These are phyloP conservation scores for Clavispora vitiphila DNA, from an alignment of 805 yeast genomes.

Conservation along the genomic window DNA sequence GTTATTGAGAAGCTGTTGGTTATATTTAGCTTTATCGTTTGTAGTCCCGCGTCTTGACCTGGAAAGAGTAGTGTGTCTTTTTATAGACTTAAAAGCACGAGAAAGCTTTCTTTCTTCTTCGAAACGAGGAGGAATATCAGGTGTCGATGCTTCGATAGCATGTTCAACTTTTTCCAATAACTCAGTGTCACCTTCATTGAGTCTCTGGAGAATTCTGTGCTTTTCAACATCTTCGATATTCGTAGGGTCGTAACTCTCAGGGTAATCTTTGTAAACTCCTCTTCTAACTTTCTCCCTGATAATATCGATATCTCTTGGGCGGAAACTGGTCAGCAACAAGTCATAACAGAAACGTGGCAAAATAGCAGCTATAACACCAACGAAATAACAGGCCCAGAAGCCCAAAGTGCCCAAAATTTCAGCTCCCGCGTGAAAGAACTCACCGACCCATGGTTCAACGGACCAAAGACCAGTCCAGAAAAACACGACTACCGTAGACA, in stretches of 20 bases:
- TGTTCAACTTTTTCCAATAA: conserved; percentile 30
- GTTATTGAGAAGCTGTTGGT: conserved; percentile 23
- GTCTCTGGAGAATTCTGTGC: conserved; percentile 27
- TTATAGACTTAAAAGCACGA: conserved; percentile 30
- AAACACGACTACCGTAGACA: conserved; percentile 56
- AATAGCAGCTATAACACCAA: conserved; percentile 50
- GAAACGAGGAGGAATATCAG: background rate
- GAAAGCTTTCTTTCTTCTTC: conserved; percentile 12
- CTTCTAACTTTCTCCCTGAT: conserved; percentile 54
- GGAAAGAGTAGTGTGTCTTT: conserved; percentile 23
- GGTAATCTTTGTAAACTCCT: conserved; percentile 50
- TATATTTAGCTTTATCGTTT: conserved; percentile 16
- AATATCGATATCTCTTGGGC: conserved; percentile 66
- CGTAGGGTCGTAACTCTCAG: conserved; percentile 51
- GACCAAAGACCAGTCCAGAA: conserved; percentile 85
- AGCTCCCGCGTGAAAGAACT: conserved; percentile 61
- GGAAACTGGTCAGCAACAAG: conserved; percentile 44
- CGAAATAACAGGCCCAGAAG: conserved; percentile 61
- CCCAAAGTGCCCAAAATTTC: conserved; percentile 55
- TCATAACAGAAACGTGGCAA: conserved; percentile 59
- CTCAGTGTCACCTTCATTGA: conserved; percentile 31
- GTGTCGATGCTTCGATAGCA: conserved; percentile 15
- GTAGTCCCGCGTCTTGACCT: conserved; percentile 20
- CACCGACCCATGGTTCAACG: conserved; percentile 44
- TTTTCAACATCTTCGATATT: conserved; percentile 38